A percentile compares a stretch with the other conserved stretches of the same genome.
phyloP scores from a whole-genome alignment of 2,329 filamentous ascomycete species.

The Didymella keratinophila region DNA sequence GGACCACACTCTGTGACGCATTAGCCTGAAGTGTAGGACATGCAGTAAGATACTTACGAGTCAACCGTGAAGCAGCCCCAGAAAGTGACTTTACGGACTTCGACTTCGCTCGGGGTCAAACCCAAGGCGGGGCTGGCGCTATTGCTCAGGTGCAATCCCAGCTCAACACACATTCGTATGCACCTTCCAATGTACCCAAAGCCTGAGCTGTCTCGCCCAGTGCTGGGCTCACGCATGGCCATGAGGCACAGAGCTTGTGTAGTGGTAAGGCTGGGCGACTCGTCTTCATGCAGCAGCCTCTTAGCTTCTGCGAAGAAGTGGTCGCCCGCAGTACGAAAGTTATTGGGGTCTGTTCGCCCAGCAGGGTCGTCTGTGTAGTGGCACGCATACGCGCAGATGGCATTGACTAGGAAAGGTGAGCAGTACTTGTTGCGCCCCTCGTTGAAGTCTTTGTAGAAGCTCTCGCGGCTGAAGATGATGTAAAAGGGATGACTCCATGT shows the following conservation, averaged over 20 bases:
- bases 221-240: conserved; percentile 77
- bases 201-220: conserved; percentile 74
- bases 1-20: conserved; percentile 51
- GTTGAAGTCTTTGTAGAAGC: conserved; percentile 72
- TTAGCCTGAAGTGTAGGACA: background rate
- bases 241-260: conserved; percentile 79
- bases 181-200: conserved; percentile 78
- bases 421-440: conserved; percentile 70
- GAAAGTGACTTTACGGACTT: conserved; percentile 61
- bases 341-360: conserved; percentile 68
- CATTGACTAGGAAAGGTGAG: conserved; percentile 71
- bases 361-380: conserved; percentile 71
- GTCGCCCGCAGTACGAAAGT: conserved; percentile 72
- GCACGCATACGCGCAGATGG: conserved; percentile 70
- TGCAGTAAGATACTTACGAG: conserved; percentile 47
- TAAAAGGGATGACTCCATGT: conserved; percentile 78
- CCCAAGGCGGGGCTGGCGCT: conserved; percentile 42
- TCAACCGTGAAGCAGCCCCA: conserved; percentile 62
- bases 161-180: conserved; percentile 74
- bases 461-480: conserved; percentile 74
- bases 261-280: conserved; percentile 71
- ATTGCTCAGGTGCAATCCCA: conserved; percentile 68
- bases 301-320: conserved; percentile 77
- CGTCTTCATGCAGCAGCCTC: conserved; percentile 64
- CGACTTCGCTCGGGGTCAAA: conserved; percentile 54